Evolutionary conservation across 2,329 filamentous ascomycete species (phyloP).

Genomic region (Aureobasidium sp.): DNA sequence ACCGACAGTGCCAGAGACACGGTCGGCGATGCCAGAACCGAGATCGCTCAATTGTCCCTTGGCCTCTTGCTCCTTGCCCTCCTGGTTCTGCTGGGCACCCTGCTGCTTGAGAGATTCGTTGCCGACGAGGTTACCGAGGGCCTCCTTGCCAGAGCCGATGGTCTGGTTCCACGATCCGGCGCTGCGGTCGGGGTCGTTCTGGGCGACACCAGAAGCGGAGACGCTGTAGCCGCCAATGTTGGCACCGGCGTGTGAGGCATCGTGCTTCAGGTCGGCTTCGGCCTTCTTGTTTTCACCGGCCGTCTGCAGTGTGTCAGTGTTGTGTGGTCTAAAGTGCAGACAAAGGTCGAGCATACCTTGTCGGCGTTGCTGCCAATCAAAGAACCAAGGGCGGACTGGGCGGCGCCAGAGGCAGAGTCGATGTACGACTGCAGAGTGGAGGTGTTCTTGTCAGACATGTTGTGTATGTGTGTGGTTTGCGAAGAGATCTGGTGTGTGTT

Average conservation of each 20-base stretch:
- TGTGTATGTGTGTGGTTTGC: conserved; percentile 21
- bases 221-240: conserved; percentile 68
- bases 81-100: conserved; percentile 70
- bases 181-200: conserved; percentile 66
- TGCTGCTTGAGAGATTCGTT: conserved; percentile 66
- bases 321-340: not conserved
- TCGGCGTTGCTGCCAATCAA: conserved; percentile 67
- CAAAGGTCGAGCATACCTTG: conserved; percentile 40
- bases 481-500: not conserved
- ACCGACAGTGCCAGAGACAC: conserved; percentile 61
- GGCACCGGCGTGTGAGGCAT: conserved; percentile 65
- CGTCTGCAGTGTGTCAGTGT: conserved; percentile 30
- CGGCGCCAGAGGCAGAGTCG: conserved; percentile 57
- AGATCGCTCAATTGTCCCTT: conserved; percentile 73
- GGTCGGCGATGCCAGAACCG: conserved; percentile 51
- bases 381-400: conserved; percentile 64
- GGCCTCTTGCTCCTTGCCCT: conserved; percentile 76
- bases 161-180: conserved; percentile 82
- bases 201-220: conserved; percentile 61
- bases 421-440: conserved; percentile 75
- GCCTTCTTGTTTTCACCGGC: conserved; percentile 58
- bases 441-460: conserved; percentile 51
- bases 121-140: conserved; percentile 67
- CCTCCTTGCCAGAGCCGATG: conserved; percentile 76
- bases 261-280: conserved; percentile 59